These are phyloP conservation scores for Aspergillus leporis DNA, from an alignment of 495 filamentous ascomycete species.

Conservation along the genomic window DNA sequence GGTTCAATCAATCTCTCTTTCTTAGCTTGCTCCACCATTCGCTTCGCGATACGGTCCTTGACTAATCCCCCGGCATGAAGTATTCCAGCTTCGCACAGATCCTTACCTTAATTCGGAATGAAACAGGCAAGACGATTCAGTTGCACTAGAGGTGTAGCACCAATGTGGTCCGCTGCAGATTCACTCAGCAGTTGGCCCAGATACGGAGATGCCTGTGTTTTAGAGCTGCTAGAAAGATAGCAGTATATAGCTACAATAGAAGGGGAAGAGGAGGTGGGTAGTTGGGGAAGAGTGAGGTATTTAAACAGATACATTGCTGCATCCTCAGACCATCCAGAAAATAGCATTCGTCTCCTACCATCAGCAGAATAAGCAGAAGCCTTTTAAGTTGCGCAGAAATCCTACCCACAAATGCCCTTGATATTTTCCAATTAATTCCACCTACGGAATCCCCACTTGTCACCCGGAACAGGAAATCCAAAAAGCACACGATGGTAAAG, in stretches of 20 bases:
- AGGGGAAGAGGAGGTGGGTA: neutral
- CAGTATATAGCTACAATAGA: no score
- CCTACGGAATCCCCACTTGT: neutral
- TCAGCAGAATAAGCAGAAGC: neutral
- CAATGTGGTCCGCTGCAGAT: slow-evolving; percentile 61
- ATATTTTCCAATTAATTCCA: neutral
- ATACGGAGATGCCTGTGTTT: neutral
- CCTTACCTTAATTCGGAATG: slow-evolving; percentile 72
- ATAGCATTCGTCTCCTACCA: no score
- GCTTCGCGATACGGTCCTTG: slow-evolving; percentile 85
- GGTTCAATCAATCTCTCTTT: slow-evolving; percentile 79
- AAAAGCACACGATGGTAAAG: neutral
- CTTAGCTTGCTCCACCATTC: slow-evolving; percentile 91
- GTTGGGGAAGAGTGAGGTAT: neutral
- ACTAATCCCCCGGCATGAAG: slow-evolving; percentile 85
- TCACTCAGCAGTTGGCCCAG: slow-evolving; percentile 31
- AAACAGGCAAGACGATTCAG: slow-evolving; percentile 83
- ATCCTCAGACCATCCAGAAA: no score
- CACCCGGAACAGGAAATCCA: neutral
- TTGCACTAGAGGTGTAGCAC: slow-evolving; percentile 83
- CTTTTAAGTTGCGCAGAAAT: no score
- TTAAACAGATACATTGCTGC: no score
- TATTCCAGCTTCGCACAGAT: slow-evolving; percentile 86
- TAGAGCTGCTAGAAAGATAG: no score
- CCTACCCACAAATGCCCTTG: neutral